Base-by-base conservation (phyloP, 768 basidiomycete species). In the Ramaria sp. region DNA sequence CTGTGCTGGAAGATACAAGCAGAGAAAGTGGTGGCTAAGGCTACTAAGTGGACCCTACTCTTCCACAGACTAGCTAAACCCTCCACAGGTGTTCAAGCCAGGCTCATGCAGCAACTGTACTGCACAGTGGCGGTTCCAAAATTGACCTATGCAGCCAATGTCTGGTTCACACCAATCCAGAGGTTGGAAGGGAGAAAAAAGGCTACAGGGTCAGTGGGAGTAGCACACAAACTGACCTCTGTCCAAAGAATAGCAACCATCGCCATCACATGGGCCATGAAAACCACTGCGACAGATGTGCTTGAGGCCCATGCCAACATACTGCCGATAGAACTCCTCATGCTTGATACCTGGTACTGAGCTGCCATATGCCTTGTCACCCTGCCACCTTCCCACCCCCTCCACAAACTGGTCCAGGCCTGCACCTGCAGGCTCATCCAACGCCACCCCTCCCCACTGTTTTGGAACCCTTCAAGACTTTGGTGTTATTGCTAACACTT, bases 381-480 rank as follows among this genome's bases (percentile, higher is more conserved):
- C 0, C 59, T 66, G 0, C 61, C 61, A 1, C 1, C n/a, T n/a
- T n/a, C n/a, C n/a, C n/a, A n/a, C n/a, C n/a, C n/a, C n/a, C n/a
- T n/a, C n/a, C n/a, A n/a, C 30, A 0, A 15, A 31, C 0, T 60
- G 66, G 54, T 61, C 65, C 0, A 37, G 65, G 0, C 30, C 60
- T 43, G 33, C 49, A 3, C 45, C 41, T 7, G 46, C 66, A 11
- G 42, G 43, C 2, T 11, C 24, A 4, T 1, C 39, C 67, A 1
- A 63, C 68, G 0, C 52, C 68, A n/a, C 3, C 66, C 69, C 38
- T n/a, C 59, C 9, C 30, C 67, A 1, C 52, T 65, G 49, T n/a
- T n/a, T n/a, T n/a, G n/a, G n/a, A n/a, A n/a, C n/a, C n/a, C n/a
- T n/a, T n/a, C n/a, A n/a, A n/a, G n/a, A n/a, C n/a, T n/a, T n/a